Base-by-base conservation (phyloP, 2,329 filamentous ascomycete species). In the Arachnomyces sp. region DNA sequence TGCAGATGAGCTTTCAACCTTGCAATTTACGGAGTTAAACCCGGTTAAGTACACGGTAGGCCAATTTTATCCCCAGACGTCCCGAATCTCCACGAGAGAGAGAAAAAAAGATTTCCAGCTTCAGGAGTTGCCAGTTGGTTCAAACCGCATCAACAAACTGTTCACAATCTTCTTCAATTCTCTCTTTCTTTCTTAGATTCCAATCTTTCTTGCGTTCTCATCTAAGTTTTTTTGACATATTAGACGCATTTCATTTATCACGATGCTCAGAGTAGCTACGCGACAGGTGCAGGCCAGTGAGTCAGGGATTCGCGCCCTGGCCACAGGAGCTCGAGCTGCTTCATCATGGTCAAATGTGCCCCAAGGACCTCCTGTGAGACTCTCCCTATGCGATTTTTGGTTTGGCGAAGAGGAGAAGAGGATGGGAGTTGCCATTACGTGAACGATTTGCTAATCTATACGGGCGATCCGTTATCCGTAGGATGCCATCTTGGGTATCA, bases 341-440 rank as follows among this genome's bases (percentile, higher is more conserved):
- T 94, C 88, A 46, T 85, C 84, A 52, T 96, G 90, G 89, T 79
- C 85, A 60, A 83, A 84, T 58, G 87, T 96, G 41, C 82, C 86
- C 52, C 86, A 95, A 70, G 90, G 90, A 49, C 90, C 90, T 77
- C 89, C 90, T 61, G 88, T 92, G 79, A 68, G 84, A 77, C 31
- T 29, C 8, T 28, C 15, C 9, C 20, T 25, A 25, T 25, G 20
- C 20, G 20, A 25, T 25, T 25, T 9, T 25, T 5, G 20, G 5
- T 25, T 25, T 25, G 5, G n/a, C n/a, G n/a, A n/a, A n/a, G n/a
- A n/a, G n/a, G n/a, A n/a, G 9, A 25, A 9, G 20, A 9, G 20
- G 20, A 25, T 25, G 9, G 5, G n/a, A n/a, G 5, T 25, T 5
- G 20, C 20, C 9, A 25, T 25, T 25, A 25, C 9, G 20, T 25